Evolutionary conservation across 2,329 filamentous ascomycete genomes (phyloP), one percentile per base, ranked within the genome.

Genomic region (Sclerotinia borealis): DNA sequence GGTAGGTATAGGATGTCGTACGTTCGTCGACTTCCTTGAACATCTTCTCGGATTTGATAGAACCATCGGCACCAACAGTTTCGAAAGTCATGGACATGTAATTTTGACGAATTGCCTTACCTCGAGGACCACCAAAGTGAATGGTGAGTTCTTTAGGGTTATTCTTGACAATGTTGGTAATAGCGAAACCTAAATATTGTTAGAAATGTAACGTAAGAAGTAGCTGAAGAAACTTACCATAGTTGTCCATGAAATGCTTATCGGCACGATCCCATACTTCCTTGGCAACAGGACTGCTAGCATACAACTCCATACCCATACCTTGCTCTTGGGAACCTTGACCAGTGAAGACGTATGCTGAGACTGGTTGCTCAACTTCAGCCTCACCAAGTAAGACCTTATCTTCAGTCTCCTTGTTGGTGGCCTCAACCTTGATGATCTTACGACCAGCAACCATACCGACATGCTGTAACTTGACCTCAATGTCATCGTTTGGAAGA

Each of bases 31-130:
- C 93, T 73, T 96, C 93, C 82, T 99, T 98, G 85, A 99, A 99
- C 75, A 99, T 99, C 79, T 93, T 96, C 83, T 99, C 95, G 0
- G 95, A 97, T 79, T 97, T 98, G 80, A 96, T 92, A 41, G 86
- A 86, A 31, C 95, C 95, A 76, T 99, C 95, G 2, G 91, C 81
- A 64, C 89, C 90, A 60, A 99, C 92, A n/a, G 93, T 96, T 81
- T 99, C 95, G 78, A 98, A 99, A 54, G 93, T 98, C 95, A 99
- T 99, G 65, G 93, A 88, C 90, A 98, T 98, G 82, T 99, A 99
- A 79, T 99, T 99, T 75, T 96, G 90, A 67, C 95, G 92, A 71
- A 99, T 99, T 59, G 92, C 92, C 80, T 98, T 99, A 75, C 95
- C 95, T 64, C 92, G 90, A 66, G 95, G 92, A 55, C 95, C 95